A percentile compares a stretch with the other conserved stretches of the same genome.
Evolutionary conservation across 2,329 filamentous ascomycete genomes (phyloP).

Genomic region (Westerdykella ornata): DNA sequence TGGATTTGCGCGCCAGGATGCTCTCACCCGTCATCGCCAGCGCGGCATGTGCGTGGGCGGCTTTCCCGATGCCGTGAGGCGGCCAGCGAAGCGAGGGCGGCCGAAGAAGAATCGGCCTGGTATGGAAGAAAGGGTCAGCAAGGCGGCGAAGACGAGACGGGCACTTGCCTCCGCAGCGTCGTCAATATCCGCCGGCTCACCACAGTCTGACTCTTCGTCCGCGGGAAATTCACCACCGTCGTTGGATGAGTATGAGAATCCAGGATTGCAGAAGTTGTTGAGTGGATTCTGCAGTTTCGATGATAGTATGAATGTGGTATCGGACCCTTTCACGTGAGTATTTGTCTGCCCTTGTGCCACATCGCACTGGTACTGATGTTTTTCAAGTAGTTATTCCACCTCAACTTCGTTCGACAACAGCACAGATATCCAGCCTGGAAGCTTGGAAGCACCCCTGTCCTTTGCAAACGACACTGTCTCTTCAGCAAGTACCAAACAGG

Average conservation of each 20-base stretch:
- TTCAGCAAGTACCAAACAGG: constrained; percentile 31
- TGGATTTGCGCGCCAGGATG: constrained; percentile 90
- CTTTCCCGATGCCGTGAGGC: constrained; percentile 71
- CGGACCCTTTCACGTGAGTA: constrained; percentile 31
- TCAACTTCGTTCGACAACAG: constrained; percentile 9
- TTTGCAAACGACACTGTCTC: constrained; percentile 23
- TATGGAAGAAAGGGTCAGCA: constrained; percentile 51
- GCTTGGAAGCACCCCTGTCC: constrained; percentile 23
- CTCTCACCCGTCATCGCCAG: constrained; percentile 86
- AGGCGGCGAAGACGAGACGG: constrained; percentile 49
- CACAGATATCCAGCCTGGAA: constrained; percentile 15
- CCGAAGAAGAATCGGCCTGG: constrained; percentile 58
- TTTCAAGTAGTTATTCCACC: not conserved
- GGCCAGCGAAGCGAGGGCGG: constrained; percentile 59
- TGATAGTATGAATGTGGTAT: constrained; percentile 21
- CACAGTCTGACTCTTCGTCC: constrained; percentile 22
- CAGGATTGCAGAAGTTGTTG: constrained; percentile 15
- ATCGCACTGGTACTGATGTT: not conserved
- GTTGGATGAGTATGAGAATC: constrained; percentile 18
- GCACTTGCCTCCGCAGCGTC: constrained; percentile 30
- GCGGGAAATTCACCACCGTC: constrained; percentile 21
- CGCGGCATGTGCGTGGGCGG: constrained; percentile 95
- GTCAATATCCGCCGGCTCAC: constrained; percentile 30
- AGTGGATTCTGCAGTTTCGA: constrained; percentile 24
- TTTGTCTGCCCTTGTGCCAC: not conserved